A percentile compares a stretch with the other conserved stretches of the same genome.
phyloP scores from a whole-genome alignment of 352 stramenopile species.

The Phytopythium kandeliae region DNA sequence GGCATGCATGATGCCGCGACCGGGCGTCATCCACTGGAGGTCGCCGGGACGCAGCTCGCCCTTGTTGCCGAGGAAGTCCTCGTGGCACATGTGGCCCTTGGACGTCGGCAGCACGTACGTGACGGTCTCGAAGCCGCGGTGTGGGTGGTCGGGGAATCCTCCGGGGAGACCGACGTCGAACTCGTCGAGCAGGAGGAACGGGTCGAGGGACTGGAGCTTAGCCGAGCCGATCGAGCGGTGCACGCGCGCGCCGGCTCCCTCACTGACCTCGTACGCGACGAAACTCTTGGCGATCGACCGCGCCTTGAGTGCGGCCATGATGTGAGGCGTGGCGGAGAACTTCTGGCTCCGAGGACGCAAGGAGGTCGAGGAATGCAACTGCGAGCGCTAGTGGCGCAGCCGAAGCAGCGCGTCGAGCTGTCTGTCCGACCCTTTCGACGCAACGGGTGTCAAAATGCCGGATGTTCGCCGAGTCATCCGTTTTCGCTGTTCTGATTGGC shows the following conservation, averaged over 20 bases:
- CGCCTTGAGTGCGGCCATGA: slow-evolving; percentile 11
- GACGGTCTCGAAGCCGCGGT: slow-evolving; percentile 90
- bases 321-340: too few species aligned
- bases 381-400: too few species aligned
- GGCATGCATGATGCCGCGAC: slow-evolving; percentile 43
- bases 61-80: slow-evolving; percentile 74
- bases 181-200: slow-evolving; percentile 60
- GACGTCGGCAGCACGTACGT: slow-evolving; percentile 81
- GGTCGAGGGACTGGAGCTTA: slow-evolving; percentile 41
- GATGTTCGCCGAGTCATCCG: background rate
- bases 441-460: background rate
- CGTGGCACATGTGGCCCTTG: slow-evolving; percentile 79
- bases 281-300: slow-evolving; percentile 41
- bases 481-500: background rate
- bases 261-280: slow-evolving; percentile 38
- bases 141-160: slow-evolving; percentile 88
- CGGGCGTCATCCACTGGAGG: slow-evolving; percentile 58
- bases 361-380: too few species aligned
- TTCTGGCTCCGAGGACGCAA: background rate
- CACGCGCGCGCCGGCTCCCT: slow-evolving; percentile 52
- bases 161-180: slow-evolving; percentile 50
- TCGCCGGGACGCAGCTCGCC: slow-evolving; percentile 39
- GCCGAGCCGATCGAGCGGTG: slow-evolving; percentile 44
- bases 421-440: too few species aligned
- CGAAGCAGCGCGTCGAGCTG: too few species aligned